Base-by-base conservation (phyloP, 306 rosid species). In the Cicer bijugum region DNA sequence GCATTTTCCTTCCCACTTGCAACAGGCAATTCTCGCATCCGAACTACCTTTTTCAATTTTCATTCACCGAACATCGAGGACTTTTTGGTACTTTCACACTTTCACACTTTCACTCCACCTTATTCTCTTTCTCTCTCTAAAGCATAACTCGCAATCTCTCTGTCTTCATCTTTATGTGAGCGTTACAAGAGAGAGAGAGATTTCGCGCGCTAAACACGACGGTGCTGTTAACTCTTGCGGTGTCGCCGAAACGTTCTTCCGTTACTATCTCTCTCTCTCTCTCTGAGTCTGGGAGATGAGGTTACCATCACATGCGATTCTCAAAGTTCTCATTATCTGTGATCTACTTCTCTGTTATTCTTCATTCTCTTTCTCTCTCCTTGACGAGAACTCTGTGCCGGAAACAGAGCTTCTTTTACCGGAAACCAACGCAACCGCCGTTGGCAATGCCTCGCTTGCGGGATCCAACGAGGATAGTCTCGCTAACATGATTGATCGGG, bases 401-500 rank as follows among this genome's bases (percentile, higher is more conserved):
- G 71, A 84, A 38, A 72, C 77, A 72, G 85, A 48, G 39, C 12
- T 75, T 16, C 43, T 82, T 20, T n/a, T 71, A 37, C 59, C 38
- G 43, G 90, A 67, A 81, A 69, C 73, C 82, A 89, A 89, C 84
- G 89, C 73, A 46, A 86, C 88, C 64, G 68, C 70, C 43, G 23
- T 11, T 37, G 80, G 65, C 6, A 94, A 91, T 85, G 88, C 84
- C 12, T 85, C 91, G 38, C 84, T 76, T 6, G 82, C 74, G 65
- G 84, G 92, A 88, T 91, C 98, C 83, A 50, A 53, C 12, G 94
- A 67, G 1, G 89, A 86, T 38, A 91, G 97, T 80, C 84, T 94
- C 64, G 97, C 96, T 33, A 82, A 80, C 83, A 89, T 91, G 89
- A 88, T 94, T 77, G 99, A 94, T 85, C 97, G 92, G 67, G 99